Evolutionary conservation across 208 protist genomes (phyloP).

Genomic region (Herpetomonas samuelpessoai): DNA sequence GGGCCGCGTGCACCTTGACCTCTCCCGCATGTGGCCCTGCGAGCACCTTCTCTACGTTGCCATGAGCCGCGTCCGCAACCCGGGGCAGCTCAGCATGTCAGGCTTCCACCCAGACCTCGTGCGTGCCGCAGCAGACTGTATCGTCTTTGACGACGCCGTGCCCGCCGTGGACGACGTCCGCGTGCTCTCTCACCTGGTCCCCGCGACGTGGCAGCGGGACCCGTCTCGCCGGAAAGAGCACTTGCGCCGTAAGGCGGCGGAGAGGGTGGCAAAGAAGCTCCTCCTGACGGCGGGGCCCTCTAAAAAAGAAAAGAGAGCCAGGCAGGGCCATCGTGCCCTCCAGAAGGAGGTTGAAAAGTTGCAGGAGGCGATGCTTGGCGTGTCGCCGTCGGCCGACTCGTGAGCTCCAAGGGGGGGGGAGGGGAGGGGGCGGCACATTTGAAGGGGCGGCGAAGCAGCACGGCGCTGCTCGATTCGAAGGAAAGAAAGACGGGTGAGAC

Average conservation of each 20-base stretch:
- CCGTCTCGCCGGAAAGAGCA: slow-evolving; percentile 46
- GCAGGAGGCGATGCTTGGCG: too few species aligned
- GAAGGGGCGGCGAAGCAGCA: too few species aligned
- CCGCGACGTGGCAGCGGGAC: slow-evolving; percentile 54
- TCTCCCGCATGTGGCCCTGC: slow-evolving; percentile 88
- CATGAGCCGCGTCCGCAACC: slow-evolving; percentile 85
- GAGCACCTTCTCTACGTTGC: slow-evolving; percentile 88
- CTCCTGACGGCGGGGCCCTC: too few species aligned
- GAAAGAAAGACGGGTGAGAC: too few species aligned
- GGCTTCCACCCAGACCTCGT: slow-evolving; percentile 59
- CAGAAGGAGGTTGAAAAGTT: slow-evolving; percentile 22
- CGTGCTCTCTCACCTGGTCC: slow-evolving; percentile 55
- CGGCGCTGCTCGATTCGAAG: too few species aligned
- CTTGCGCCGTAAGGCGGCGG: slow-evolving; percentile 25
- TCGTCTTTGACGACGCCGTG: slow-evolving; percentile 79
- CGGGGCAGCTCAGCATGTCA: slow-evolving; percentile 76
- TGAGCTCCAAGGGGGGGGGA: too few species aligned
- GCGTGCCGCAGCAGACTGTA: slow-evolving; percentile 54
- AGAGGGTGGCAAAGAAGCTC: slow-evolving; percentile 15
- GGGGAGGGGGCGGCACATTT: too few species aligned
- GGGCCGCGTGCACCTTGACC: slow-evolving; percentile 80
- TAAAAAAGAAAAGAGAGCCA: slow-evolving; percentile 10
- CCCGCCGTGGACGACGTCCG: slow-evolving; percentile 37
- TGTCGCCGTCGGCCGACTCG: too few species aligned
- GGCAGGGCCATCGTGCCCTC: slow-evolving; percentile 18